Conservation (phyloP, 2,329 filamentous ascomycete species). For the Scedosporium apiospermum region DNA sequence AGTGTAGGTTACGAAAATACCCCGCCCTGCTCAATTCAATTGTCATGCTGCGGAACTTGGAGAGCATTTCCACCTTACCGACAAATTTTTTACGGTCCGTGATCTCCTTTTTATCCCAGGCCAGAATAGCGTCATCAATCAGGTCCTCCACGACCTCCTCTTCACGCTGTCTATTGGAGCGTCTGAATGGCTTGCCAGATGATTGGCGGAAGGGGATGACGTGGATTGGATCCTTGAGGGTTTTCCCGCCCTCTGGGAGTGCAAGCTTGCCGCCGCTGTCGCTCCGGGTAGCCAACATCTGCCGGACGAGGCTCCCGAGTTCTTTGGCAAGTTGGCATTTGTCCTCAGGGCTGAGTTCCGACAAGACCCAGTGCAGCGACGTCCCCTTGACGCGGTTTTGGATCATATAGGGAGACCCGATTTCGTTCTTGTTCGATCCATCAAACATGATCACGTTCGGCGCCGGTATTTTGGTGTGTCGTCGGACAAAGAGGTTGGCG, state of each 20-base stretch:
- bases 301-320: not conserved
- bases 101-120: not conserved
- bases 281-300: not conserved
- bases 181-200: not conserved
- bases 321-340: not conserved
- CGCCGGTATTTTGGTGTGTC: not conserved
- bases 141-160: not conserved
- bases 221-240: not conserved
- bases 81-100: not conserved
- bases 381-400: not conserved
- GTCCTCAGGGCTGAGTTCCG: not conserved
- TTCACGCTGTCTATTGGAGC: too few species aligned
- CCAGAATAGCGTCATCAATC: not conserved
- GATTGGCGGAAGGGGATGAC: not conserved
- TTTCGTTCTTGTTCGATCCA: not conserved
- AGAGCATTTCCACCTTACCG: not conserved
- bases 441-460: not conserved
- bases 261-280: not conserved
- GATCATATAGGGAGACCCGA: not conserved
- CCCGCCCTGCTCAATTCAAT: not conserved
- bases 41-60: not conserved
- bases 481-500: not conserved
- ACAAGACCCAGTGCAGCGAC: not conserved
- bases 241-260: not conserved
- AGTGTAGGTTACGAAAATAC: not conserved